Conservation (phyloP, 176 grass and related monocot species). For the Aegilops speltoides region DNA sequence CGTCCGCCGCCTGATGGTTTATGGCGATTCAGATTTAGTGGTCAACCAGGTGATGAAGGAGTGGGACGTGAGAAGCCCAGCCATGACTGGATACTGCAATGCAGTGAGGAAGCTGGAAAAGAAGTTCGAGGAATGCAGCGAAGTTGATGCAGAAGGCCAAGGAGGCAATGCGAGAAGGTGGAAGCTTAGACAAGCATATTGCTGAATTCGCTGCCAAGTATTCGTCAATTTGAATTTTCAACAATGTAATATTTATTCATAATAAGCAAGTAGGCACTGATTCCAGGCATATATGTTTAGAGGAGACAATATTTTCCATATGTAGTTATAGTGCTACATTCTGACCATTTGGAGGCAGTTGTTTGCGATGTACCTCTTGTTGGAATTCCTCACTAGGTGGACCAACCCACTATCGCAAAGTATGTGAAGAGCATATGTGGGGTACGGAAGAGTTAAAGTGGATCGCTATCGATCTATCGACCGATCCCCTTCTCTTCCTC, state of each 20-base stretch:
- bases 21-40: too few relatives aligned
- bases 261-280: background rate
- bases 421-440: conserved; percentile 57
- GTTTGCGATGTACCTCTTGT: background rate
- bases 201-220: background rate
- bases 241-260: background rate
- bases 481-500: too few relatives aligned
- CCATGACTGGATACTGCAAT: too few relatives aligned
- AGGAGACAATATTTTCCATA: background rate
- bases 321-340: background rate
- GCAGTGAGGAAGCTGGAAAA: too few relatives aligned
- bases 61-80: too few relatives aligned
- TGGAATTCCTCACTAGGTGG: conserved; percentile 32
- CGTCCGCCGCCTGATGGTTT: too few relatives aligned
- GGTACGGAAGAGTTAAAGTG: background rate
- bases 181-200: background rate
- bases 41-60: too few relatives aligned
- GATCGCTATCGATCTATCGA: too few relatives aligned
- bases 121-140: too few relatives aligned
- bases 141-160: background rate
- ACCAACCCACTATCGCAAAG: conserved; percentile 27
- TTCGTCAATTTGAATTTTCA: background rate
- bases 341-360: background rate
- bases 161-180: background rate
- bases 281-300: background rate